Conservation (phyloP, 192 early-diverging fungal species). For the Dissophora ornata region DNA sequence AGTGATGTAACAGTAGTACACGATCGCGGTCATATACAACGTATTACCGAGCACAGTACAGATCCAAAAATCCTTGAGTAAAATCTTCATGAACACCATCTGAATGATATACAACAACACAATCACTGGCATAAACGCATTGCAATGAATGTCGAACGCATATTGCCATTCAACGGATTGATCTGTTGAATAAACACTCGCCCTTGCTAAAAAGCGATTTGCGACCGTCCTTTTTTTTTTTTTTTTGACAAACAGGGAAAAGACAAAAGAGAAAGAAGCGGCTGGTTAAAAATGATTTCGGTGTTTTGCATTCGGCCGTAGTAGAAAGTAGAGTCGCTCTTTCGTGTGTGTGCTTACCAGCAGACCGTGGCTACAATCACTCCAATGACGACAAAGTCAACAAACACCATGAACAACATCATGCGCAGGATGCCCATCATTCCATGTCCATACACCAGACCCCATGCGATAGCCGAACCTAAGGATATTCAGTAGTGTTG, state of each 20-base stretch:
- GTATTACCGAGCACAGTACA: constrained; percentile 88
- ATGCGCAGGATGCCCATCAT: constrained; percentile 75
- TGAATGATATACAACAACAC: constrained; percentile 90
- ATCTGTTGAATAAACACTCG: constrained; percentile 78
- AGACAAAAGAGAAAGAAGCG: background rate
- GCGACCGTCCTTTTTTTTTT: constrained; percentile 56
- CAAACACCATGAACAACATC: constrained; percentile 83
- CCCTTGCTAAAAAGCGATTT: constrained; percentile 85
- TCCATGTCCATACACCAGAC: constrained; percentile 78
- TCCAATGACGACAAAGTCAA: constrained; percentile 85
- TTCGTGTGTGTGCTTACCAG: too few species aligned
- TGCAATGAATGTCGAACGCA: constrained; percentile 97
- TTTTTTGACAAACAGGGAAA: too few species aligned
- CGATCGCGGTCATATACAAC: constrained; percentile 82
- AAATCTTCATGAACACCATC: constrained; percentile 90
- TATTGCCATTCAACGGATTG: constrained; percentile 97
- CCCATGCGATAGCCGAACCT: constrained; percentile 87
- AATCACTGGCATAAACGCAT: constrained; percentile 93
- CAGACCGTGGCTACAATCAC: constrained; percentile 72
- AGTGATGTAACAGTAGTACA: constrained; percentile 90
- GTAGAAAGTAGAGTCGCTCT: background rate
- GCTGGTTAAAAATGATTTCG: background rate
- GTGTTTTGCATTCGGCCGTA: too few species aligned
- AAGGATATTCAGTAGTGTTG: too few species aligned
- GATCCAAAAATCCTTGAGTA: constrained; percentile 83